Evolutionary conservation across 2,329 filamentous ascomycete genomes (phyloP).

Genomic region (Eurotiales sp.): DNA sequence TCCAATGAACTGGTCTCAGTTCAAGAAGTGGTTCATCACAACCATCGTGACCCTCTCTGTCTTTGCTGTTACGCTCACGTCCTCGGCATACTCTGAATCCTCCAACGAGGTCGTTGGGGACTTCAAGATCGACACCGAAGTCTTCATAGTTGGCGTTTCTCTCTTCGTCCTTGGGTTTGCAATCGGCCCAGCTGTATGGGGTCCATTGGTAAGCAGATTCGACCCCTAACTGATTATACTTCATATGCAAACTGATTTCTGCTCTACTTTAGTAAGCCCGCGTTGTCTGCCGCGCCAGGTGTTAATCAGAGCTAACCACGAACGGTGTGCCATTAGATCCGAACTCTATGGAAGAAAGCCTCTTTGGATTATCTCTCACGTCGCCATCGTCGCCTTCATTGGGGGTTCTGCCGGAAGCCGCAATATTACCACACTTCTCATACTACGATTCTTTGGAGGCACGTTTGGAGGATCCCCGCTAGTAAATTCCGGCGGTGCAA

Average conservation of each 20-base stretch:
- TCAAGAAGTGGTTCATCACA: conserved; percentile 40
- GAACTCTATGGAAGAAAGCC: conserved; percentile 34
- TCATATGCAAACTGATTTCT: neutral
- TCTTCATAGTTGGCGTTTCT: conserved; percentile 30
- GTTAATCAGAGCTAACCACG: neutral
- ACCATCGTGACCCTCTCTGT: conserved; percentile 36
- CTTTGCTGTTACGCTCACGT: conserved; percentile 39
- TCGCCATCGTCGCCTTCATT: conserved; percentile 55
- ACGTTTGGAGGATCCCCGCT: conserved; percentile 42
- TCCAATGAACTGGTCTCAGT: conserved; percentile 31
- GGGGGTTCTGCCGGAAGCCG: conserved; percentile 54
- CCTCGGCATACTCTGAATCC: conserved; percentile 28
- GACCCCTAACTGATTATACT: neutral
- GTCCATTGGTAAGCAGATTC: conserved; percentile 11
- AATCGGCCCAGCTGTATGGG: conserved; percentile 33
- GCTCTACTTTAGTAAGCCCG: neutral
- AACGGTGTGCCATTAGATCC: neutral
- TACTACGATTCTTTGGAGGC: conserved; percentile 56
- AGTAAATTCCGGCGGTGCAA: conserved; percentile 46
- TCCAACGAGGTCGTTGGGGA: conserved; percentile 21
- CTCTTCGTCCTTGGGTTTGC: conserved; percentile 33
- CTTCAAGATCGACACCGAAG: conserved; percentile 28
- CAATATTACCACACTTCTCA: conserved; percentile 55
- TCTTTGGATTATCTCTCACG: conserved; percentile 57
- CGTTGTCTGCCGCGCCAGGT: neutral